Base-by-base conservation (phyloP, 2,329 filamentous ascomycete species). In the Penicillium sp. region DNA sequence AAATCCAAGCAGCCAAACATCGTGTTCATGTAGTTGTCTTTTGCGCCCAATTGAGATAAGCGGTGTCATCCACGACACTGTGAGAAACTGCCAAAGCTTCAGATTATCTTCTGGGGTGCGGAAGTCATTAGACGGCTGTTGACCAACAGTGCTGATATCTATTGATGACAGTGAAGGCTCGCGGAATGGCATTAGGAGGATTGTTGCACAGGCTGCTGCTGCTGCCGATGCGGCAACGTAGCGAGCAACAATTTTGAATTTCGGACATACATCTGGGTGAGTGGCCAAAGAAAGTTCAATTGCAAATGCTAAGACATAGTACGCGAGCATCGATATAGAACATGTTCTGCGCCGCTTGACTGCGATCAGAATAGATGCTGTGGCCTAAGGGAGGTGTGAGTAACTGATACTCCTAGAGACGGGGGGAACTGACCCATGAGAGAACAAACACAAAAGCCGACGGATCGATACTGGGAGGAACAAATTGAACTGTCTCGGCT, bases 11-110 rank as follows among this genome's bases (percentile, higher is more conserved):
- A 82, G 78, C 92, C 92, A 96, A 2, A 96, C 88, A 68, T 96
- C 90, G 37, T 87, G 82, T 38, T 92, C 86, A 35, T 91, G 77
- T 9, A 96, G 77, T 63, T 91, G 87, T 39, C 85, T 79, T 31
- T 78, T 76, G 40, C 79, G 82, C 1, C 88, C 90, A 24, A 85
- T 73, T 1, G 78, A 76, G 13, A 95, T 90, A 7, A 96, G 74
- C 0, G 91, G 88, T 0, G 79, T 78, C 75, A 96, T 87, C 92
- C 92, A 96, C 0, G 85, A 89, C 29, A 96, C 88, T 6, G 85
- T 87, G 83, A 93, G 89, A 74, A 90, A 96, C 63, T 92, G 89
- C 82, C 90, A 92, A 1, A 92, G 78, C 0, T 82, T 89, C 24
- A 96, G 71, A 60, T 89, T 85, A 64, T 96, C 92, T 70, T 96